Evolutionary conservation across 2,329 filamentous ascomycete species (phyloP), one percentile per base, ranked within the genome.

Genomic region (Colletotrichum tanaceti): DNA sequence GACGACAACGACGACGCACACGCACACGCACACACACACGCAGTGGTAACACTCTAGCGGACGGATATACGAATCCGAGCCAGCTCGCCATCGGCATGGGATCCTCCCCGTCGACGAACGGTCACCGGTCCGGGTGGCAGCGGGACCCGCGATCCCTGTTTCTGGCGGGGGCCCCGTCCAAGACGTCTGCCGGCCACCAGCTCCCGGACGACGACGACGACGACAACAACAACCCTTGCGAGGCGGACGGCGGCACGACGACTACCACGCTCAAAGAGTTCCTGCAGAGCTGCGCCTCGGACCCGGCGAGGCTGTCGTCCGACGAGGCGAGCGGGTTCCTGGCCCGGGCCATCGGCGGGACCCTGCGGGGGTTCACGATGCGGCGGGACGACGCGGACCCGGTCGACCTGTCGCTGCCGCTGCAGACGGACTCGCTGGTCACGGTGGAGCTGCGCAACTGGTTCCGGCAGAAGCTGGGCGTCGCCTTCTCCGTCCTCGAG

Each of bases 361-460:
- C 52, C 1, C 39, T 71, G 7, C 63, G 35, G 46, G 58, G 44
- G 1, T 68, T 75, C 20, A 32, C 71, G 49, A 70, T 74, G 39
- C 70, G 65, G 24, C 41, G 53, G 10, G 55, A 72, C 10, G 68
- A 39, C n/a, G n/a, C n/a, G 64, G 28, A 69, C n/a, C n/a, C n/a
- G 59, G 10, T 39, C 59, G 18, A 53, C 63, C 28, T 59, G 52
- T 28, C 46, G 24, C 1, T 10, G 28, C 57, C 28, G 52, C 7
- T 68, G 73, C 38, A 49, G 38, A 28, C 74, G 13, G 74, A 76
- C 46, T 75, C 73, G 4, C 47, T 76, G 14, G 68, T 75, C 0
- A 73, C 64, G 1, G 55, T 76, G 5, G 74, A 76, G 58, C 44
- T 76, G 22, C 57, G 72, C 1, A 66, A 60, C 3, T 76, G 74